Percentiles rank a stretch among this genome's conserved stretches.
phyloP scores from a whole-genome alignment of 176 grass and related monocot genomes.

The Oryza punctata region DNA sequence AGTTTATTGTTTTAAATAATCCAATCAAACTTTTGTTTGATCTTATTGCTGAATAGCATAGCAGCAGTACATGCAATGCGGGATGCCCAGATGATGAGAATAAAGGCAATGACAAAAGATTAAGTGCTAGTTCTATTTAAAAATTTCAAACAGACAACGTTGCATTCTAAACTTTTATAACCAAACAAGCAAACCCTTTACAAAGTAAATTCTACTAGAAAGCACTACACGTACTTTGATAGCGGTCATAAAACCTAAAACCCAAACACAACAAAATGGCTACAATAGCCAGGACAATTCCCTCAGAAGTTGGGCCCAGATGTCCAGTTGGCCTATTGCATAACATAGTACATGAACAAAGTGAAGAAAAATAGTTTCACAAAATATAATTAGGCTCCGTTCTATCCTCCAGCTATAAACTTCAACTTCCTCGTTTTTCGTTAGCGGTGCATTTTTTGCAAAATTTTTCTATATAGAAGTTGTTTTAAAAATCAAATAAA shows the following conservation, averaged over 20 bases:
- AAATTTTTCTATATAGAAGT: too few species aligned
- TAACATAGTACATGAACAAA: conserved; percentile 13
- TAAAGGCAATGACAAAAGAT: not conserved
- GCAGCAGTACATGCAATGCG: not conserved
- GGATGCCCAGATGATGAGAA: not conserved
- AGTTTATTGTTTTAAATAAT: conserved; percentile 26
- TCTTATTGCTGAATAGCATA: conserved; percentile 5
- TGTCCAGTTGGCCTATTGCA: not conserved
- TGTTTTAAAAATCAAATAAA: too few species aligned
- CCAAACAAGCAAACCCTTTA: not conserved
- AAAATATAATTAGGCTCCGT: too few species aligned
- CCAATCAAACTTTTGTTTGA: conserved; percentile 37
- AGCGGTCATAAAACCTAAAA: not conserved
- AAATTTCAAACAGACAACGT: not conserved
- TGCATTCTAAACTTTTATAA: not conserved
- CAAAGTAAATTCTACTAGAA: not conserved
- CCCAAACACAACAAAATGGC: conserved; percentile 1
- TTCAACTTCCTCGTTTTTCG: too few species aligned
- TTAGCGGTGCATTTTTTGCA: too few species aligned
- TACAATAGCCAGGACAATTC: not conserved
- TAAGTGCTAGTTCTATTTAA: not conserved
- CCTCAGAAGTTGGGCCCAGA: not conserved
- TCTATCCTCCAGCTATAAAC: too few species aligned
- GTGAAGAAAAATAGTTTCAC: not conserved
- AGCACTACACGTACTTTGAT: not conserved